Base-by-base conservation (phyloP, 768 basidiomycete genomes). In the Mycena galopus region DNA sequence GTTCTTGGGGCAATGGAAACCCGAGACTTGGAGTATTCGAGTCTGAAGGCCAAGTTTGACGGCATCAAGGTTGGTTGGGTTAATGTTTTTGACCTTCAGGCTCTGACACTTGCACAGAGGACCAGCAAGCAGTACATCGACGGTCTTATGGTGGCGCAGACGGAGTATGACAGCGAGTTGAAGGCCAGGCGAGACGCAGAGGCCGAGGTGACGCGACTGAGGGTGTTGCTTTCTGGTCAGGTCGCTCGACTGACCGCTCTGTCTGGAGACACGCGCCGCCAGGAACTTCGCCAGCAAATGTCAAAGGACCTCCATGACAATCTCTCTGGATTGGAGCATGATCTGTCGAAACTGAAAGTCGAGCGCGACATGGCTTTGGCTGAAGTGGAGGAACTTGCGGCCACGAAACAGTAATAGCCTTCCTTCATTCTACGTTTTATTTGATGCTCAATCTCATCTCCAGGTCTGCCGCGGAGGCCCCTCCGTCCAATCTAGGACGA, bases 81-180 rank as follows among this genome's bases (percentile, higher is more conserved):
- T 60, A 62, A 32, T 33, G 39, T 27, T 17, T 47, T 42, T 51
- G 29, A 68, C 8, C 59, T 53, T 55, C 57, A 51, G 63, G 65
- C 44, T 62, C 73, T 64, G 58, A 50, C 63, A 21, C 42, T 56
- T 63, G 58, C 35, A 37, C 79, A 99, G 97, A 87, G 97, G 60
- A 91, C 94, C 58, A 98, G 96, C 79, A 93, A 94, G 74, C 94
- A 96, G 74, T 97, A 94, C 72, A 94, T 96, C 66, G 94, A 96
- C 73, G 98, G 98, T 50, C 85, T 99, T 50, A 92, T 92, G 0
- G 96, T 97, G 29, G 96, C 97, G 2, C 94, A 96, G 76, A 92
- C 93, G 51, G 98, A 99, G 79, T 98, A 97, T 79, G 97, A 98
- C 78, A 90, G 90, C 62, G 98, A 99, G 81, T 87, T 96, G 39